Evolutionary conservation across 75 land plant species (phyloP).

Genomic region (Sequoia sempervirens): DNA sequence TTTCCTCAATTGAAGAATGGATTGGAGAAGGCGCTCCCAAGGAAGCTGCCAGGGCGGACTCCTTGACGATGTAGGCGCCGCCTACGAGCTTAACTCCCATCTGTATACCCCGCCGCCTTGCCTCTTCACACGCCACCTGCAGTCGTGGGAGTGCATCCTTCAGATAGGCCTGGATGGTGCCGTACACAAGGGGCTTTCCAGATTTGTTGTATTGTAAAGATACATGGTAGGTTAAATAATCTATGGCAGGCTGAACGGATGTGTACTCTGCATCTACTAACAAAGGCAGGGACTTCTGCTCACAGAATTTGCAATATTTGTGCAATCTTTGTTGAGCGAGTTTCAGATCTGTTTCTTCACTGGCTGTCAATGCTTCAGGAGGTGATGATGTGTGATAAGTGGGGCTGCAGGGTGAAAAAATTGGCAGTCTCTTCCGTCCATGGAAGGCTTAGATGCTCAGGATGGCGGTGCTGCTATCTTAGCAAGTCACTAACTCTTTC

Average conservation of each 20-base stretch:
- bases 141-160: constrained; percentile 69
- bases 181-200: constrained; percentile 47
- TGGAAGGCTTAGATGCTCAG: constrained; percentile 27
- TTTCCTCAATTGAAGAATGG: constrained; percentile 59
- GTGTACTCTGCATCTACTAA: constrained; percentile 84
- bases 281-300: constrained; percentile 40
- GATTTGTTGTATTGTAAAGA: constrained; percentile 39
- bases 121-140: constrained; percentile 27
- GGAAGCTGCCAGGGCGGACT: constrained; percentile 43
- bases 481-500: no score
- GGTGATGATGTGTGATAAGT: constrained; percentile 49
- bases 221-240: constrained; percentile 64
- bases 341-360: constrained; percentile 58
- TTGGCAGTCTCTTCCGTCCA: constrained; percentile 64
- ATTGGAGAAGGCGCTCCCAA: constrained; percentile 57
- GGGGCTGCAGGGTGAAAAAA: constrained; percentile 65
- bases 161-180: constrained; percentile 80
- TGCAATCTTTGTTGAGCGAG: constrained; percentile 47
- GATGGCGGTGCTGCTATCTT: background rate
- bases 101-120: constrained; percentile 42
- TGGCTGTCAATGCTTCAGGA: constrained; percentile 55
- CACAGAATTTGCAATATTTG: constrained; percentile 35
- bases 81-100: constrained; percentile 79
- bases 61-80: constrained; percentile 73
- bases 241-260: constrained; percentile 82